These are phyloP conservation scores for Clonostachys rosea DNA, from an alignment of 2,329 filamentous ascomycete species.

Conservation along the genomic window DNA sequence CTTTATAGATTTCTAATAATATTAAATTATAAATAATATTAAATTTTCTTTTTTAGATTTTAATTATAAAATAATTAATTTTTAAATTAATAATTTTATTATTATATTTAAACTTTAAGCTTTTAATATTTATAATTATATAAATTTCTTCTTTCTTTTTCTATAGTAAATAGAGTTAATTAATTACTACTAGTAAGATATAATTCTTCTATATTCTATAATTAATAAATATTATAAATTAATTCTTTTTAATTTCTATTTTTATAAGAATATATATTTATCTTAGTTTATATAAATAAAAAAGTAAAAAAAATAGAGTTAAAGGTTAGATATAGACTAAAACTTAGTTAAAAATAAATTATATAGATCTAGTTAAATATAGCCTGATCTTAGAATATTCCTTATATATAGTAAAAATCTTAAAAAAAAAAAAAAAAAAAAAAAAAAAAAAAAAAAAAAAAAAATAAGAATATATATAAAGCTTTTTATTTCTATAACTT, in stretches of 20 bases:
- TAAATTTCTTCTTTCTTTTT: not conserved
- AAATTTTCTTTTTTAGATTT: not conserved
- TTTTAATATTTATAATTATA: not conserved
- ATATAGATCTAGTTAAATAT: too few species aligned
- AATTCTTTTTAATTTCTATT: not conserved
- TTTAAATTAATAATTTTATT: not conserved
- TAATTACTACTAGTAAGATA: not conserved
- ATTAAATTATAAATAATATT: not conserved
- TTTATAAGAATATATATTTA: not conserved
- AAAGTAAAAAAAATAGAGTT: too few species aligned
- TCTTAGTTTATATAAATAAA: too few species aligned
- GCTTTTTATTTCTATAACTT: not conserved
- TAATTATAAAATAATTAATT: not conserved
- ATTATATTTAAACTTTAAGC: not conserved
- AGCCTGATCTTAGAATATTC: too few species aligned
- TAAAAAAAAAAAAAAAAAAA: too few species aligned
- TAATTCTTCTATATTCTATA: not conserved
- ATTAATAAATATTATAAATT: not conserved
- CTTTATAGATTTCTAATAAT: not conserved
- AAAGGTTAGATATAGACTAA: too few species aligned
- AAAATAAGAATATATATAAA: not conserved
- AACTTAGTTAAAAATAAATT: too few species aligned
- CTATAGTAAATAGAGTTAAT: not conserved
- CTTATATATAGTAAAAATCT: too few species aligned
- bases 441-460: too few species aligned